These are phyloP conservation scores for Mesembryanthemum crystallinum DNA, from an alignment of 148 eudicot genomes.

Conservation along the genomic window DNA sequence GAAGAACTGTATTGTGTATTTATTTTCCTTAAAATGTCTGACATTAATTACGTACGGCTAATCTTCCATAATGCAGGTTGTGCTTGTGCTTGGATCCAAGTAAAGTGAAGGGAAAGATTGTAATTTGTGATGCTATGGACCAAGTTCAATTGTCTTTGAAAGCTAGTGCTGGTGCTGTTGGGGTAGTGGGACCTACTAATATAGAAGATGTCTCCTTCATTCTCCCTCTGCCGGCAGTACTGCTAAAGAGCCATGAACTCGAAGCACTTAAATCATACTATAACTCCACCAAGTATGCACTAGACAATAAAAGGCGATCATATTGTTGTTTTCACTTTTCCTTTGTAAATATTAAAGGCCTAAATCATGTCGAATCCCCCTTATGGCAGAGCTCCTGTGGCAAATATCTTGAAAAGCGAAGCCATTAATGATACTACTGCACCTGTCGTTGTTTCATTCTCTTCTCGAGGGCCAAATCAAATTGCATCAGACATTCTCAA, in stretches of 20 bases:
- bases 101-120: slow-evolving; percentile 35
- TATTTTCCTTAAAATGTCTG: too few species aligned
- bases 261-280: slow-evolving; percentile 19
- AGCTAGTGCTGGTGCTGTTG: slow-evolving; percentile 31
- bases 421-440: slow-evolving; percentile 28
- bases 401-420: slow-evolving; percentile 34
- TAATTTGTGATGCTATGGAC: slow-evolving; percentile 11
- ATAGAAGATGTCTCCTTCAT: background rate
- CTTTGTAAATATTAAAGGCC: too few species aligned
- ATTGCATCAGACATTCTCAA: slow-evolving; percentile 29
- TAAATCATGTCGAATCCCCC: too few species aligned
- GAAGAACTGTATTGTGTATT: background rate
- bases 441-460: slow-evolving; percentile 33
- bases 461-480: slow-evolving; percentile 39
- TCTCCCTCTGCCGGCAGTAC: slow-evolving; percentile 27
- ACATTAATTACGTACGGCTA: too few species aligned
- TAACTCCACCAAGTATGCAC: slow-evolving; percentile 31
- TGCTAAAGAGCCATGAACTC: background rate
- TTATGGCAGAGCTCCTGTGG: slow-evolving; percentile 24
- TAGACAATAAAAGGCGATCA: background rate
- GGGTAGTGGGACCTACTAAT: background rate
- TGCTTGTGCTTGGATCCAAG: slow-evolving; percentile 23
- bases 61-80: background rate
- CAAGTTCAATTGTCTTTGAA: background rate
- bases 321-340: background rate